A percentile compares a stretch with the other conserved stretches of the same genome.
These are phyloP conservation scores for Boletus eberwhitei DNA, from an alignment of 768 basidiomycete species.

Conservation along the genomic window DNA sequence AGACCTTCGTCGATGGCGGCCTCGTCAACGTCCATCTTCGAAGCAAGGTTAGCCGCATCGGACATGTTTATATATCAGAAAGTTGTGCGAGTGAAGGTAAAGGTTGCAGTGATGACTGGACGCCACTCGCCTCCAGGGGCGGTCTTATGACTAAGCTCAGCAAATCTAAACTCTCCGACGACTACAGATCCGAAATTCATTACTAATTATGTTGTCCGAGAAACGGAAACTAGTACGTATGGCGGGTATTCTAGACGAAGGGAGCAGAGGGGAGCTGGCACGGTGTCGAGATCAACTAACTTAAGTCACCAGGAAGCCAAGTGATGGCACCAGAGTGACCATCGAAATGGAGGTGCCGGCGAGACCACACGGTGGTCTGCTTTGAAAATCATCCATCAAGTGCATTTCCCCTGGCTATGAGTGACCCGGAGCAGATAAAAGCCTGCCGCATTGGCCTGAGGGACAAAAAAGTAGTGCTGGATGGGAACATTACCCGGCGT, in stretches of 20 bases:
- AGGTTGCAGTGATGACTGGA: constrained; percentile 1
- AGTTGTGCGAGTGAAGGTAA: constrained; percentile 2
- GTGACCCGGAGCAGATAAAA: background rate
- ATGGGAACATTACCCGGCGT: background rate
- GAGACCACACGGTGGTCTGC: background rate
- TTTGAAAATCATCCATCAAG: background rate
- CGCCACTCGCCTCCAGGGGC: background rate
- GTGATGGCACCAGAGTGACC: background rate
- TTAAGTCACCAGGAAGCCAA: background rate
- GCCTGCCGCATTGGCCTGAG: background rate
- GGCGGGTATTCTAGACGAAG: background rate
- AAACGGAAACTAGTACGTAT: background rate
- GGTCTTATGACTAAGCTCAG: constrained; percentile 22
- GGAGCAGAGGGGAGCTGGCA: background rate
- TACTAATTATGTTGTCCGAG: background rate
- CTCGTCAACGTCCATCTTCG: constrained; percentile 83
- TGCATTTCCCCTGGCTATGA: background rate
- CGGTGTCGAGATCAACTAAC: background rate
- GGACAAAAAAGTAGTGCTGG: background rate
- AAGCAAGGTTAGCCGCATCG: constrained; percentile 31
- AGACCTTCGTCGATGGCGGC: constrained; percentile 88
- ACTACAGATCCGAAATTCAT: background rate
- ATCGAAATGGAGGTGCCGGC: background rate
- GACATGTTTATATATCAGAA: constrained; percentile 31
- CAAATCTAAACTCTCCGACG: background rate